phyloP scores from a whole-genome alignment of 805 yeast genomes.

The Dipodascus albidus region DNA sequence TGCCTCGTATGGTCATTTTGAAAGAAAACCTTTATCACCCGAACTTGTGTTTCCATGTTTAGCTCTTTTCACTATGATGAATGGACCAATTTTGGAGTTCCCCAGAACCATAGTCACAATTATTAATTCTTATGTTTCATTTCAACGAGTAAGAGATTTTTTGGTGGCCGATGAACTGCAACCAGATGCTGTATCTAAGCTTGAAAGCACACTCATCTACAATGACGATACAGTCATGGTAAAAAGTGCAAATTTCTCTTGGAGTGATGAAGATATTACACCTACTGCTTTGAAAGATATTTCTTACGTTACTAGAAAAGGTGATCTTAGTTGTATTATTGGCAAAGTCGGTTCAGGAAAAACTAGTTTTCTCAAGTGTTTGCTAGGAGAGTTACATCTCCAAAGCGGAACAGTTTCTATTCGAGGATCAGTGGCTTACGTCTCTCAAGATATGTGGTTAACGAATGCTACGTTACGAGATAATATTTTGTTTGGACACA shows the following conservation, averaged over 20 bases:
- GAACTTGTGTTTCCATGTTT: constrained; percentile 71
- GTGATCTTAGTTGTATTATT: constrained; percentile 68
- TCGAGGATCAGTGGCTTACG: constrained; percentile 70
- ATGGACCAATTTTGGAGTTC: constrained; percentile 38
- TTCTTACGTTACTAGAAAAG: constrained; percentile 53
- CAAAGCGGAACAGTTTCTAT: constrained; percentile 53
- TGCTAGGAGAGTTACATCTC: constrained; percentile 67
- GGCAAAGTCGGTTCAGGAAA: constrained; percentile 85
- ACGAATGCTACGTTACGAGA: constrained; percentile 84
- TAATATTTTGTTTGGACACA: constrained; percentile 82
- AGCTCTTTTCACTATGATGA: constrained; percentile 38
- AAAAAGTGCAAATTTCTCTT: constrained; percentile 9
- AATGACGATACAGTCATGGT: constrained; percentile 7
- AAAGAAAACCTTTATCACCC: constrained; percentile 62
- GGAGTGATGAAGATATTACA: constrained; percentile 26
- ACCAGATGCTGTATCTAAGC: constrained; percentile 25
- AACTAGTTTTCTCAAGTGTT: constrained; percentile 62
- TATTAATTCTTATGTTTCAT: constrained; percentile 28
- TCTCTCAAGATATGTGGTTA: constrained; percentile 85
- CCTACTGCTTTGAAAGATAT: constrained; percentile 36
- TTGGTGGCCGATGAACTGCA: constrained; percentile 35
- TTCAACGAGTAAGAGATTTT: constrained; percentile 35
- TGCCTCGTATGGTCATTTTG: constrained; percentile 57
- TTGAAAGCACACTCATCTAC: constrained; percentile 33
- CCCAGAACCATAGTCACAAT: constrained; percentile 37